Conservation (phyloP, 371 early-diverging fungal species). For the Mucor piriformis region DNA sequence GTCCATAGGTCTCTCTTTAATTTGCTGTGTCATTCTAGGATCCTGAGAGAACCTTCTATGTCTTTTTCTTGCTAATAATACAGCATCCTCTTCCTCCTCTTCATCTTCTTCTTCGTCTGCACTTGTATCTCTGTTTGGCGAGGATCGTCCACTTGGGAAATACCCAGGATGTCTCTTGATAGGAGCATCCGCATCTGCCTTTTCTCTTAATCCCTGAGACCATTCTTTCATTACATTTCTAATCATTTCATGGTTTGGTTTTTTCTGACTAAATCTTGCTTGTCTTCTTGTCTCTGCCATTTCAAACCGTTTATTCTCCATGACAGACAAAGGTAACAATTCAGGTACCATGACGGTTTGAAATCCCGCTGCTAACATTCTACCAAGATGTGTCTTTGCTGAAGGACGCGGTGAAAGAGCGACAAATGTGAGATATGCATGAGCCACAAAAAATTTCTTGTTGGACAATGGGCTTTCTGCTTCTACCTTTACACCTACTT, state of each 20-base stretch:
- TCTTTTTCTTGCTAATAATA: conserved; percentile 8
- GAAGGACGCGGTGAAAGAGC: conserved; percentile 52
- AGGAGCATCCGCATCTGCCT: conserved; percentile 36
- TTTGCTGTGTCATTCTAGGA: conserved; percentile 37
- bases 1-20: conserved; percentile 42
- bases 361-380: conserved; percentile 32
- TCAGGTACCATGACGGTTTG: conserved; percentile 52
- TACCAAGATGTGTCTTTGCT: conserved; percentile 39
- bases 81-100: conserved; percentile 2
- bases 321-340: conserved; percentile 41
- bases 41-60: conserved; percentile 44
- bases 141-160: background rate
- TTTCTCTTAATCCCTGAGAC: conserved; percentile 43
- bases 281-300: conserved; percentile 64
- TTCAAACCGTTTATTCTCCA: conserved; percentile 56
- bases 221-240: conserved; percentile 43
- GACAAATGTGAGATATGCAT: conserved; percentile 79
- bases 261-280: conserved; percentile 26
- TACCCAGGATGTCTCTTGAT: conserved; percentile 43
- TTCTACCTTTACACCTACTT: conserved; percentile 69
- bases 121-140: conserved; percentile 6
- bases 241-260: conserved; percentile 18
- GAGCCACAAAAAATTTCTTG: conserved; percentile 64
- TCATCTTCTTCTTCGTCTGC: conserved; percentile 8
- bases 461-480: conserved; percentile 68